Percentiles rank a stretch among this genome's conserved stretches.
Conservation (phyloP, 257 asterid species). For the Lithospermum erythrorhizon region DNA sequence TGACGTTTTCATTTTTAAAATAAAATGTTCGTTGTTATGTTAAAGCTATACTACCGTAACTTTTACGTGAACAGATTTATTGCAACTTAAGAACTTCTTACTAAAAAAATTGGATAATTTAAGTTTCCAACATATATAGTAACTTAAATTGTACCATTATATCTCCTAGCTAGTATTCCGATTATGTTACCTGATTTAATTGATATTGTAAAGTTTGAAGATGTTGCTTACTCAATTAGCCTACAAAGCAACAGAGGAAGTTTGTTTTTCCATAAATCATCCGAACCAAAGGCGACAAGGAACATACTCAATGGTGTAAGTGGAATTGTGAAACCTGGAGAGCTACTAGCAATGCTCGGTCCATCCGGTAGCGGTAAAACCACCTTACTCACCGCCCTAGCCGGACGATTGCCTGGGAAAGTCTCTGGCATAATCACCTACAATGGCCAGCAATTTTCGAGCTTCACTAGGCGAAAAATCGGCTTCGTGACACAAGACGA, state of each 20-base stretch:
- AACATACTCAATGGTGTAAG: conserved; percentile 40
- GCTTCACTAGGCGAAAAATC: conserved; percentile 36
- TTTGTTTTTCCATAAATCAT: conserved; percentile 21
- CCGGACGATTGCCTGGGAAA: conserved; percentile 54
- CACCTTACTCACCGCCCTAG: conserved; percentile 61
- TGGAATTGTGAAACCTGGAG: conserved; percentile 67
- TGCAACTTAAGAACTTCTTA: too few species aligned
- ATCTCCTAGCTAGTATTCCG: neutral
- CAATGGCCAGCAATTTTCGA: conserved; percentile 46
- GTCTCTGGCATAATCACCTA: conserved; percentile 49
- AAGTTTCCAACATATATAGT: too few species aligned
- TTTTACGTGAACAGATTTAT: too few species aligned
- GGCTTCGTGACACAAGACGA: conserved; percentile 88
- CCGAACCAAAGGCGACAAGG: conserved; percentile 32
- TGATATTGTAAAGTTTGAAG: conserved; percentile 52
- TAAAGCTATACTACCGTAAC: too few species aligned
- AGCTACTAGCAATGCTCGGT: conserved; percentile 77
- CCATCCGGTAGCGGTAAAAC: conserved; percentile 96
- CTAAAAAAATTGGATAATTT: neutral
- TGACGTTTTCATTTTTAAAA: too few species aligned
- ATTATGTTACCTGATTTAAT: neutral
- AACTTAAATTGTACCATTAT: neutral
- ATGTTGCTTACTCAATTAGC: conserved; percentile 43
- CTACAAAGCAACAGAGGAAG: conserved; percentile 12
- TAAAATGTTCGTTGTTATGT: too few species aligned